These are phyloP conservation scores for Apophysomyces trapeziformis DNA, from an alignment of 371 early-diverging fungal species.

Conservation along the genomic window DNA sequence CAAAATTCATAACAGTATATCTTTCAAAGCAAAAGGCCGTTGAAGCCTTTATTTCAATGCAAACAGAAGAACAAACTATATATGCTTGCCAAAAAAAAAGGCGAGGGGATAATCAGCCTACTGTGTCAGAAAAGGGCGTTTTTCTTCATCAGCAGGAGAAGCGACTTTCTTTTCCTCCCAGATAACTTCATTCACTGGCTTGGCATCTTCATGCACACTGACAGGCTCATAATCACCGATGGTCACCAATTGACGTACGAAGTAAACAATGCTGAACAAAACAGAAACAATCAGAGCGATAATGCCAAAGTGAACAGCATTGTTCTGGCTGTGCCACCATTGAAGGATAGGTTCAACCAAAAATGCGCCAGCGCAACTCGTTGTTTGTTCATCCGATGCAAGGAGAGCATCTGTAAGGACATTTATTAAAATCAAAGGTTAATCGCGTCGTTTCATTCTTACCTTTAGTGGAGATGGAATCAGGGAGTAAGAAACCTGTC, in stretches of 20 bases:
- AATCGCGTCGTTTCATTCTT: neutral
- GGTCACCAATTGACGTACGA: slow-evolving; percentile 34
- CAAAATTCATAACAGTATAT: too few relatives aligned
- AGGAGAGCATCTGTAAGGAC: neutral
- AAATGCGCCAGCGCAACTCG: slow-evolving; percentile 16
- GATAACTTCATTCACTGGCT: slow-evolving; percentile 24
- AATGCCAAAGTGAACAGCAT: slow-evolving; percentile 27
- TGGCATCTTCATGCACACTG: slow-evolving; percentile 12
- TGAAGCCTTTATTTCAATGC: too few relatives aligned
- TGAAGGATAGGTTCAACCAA: slow-evolving; percentile 31
- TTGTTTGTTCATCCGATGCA: slow-evolving; percentile 13
- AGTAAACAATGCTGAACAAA: slow-evolving; percentile 31
- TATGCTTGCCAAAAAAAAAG: neutral
- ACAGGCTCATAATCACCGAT: slow-evolving; percentile 23
- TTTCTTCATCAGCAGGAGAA: slow-evolving; percentile 43
- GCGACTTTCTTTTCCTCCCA: slow-evolving; percentile 34
- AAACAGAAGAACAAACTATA: too few relatives aligned
- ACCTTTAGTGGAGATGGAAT: neutral
- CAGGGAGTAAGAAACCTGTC: slow-evolving; percentile 50
- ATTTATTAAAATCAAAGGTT: neutral
- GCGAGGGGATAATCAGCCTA: neutral
- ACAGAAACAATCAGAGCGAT: slow-evolving; percentile 32
- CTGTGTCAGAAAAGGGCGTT: slow-evolving; percentile 37
- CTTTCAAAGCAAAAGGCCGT: too few relatives aligned
- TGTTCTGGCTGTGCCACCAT: slow-evolving; percentile 46